Conservation (phyloP, 1,139 yeast genomes). For the Nakaseomyces sp. region DNA sequence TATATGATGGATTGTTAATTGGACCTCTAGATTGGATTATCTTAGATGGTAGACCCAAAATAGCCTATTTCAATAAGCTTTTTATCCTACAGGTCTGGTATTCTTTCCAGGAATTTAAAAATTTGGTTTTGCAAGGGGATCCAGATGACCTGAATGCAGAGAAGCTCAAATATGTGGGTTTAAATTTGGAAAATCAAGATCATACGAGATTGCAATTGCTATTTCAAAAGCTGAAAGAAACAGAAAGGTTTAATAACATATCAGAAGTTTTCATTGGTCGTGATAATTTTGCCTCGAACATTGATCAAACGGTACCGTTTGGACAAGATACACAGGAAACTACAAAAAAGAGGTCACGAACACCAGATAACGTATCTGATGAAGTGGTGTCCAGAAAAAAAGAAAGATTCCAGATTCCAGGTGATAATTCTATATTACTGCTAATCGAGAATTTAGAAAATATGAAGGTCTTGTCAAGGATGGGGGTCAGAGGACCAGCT, state of each 20-base stretch:
- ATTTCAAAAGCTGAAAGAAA: slow-evolving; percentile 10
- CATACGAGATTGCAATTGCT: slow-evolving; percentile 7
- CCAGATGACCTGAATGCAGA: slow-evolving; percentile 11
- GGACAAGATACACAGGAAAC: background rate
- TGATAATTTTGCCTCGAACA: slow-evolving; percentile 11
- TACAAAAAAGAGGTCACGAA: background rate
- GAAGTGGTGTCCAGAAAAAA: slow-evolving; percentile 2
- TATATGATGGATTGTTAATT: slow-evolving; percentile 18
- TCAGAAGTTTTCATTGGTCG: slow-evolving; percentile 15
- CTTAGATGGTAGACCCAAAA: slow-evolving; percentile 15
- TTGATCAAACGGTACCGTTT: background rate
- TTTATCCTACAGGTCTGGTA: slow-evolving; percentile 26
- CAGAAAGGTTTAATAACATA: slow-evolving; percentile 13
- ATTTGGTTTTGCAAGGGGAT: background rate
- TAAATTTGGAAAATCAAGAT: slow-evolving; percentile 4
- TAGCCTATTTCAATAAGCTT: slow-evolving; percentile 19
- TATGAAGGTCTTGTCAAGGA: slow-evolving; percentile 17
- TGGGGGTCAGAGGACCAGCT: slow-evolving; percentile 17
- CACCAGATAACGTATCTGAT: background rate
- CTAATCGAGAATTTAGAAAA: slow-evolving; percentile 16
- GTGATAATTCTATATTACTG: slow-evolving; percentile 8
- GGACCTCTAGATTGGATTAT: slow-evolving; percentile 23
- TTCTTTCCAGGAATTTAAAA: slow-evolving; percentile 19
- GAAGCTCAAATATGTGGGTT: slow-evolving; percentile 14
- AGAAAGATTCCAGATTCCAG: slow-evolving; percentile 8